Evolutionary conservation across 2,329 filamentous ascomycete genomes (phyloP).

Genomic region (Lachnellula willkommii): DNA sequence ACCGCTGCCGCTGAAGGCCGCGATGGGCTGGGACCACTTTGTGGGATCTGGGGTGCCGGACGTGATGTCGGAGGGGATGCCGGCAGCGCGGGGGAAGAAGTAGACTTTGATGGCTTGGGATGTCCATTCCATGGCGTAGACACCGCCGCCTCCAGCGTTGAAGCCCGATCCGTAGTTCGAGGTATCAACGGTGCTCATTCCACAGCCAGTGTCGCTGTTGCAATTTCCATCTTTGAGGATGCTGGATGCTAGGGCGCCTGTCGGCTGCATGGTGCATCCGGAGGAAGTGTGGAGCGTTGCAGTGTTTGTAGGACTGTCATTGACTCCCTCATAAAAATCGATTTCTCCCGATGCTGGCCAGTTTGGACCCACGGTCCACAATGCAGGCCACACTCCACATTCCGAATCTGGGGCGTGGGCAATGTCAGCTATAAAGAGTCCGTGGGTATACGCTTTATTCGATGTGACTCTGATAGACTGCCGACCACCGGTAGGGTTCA

Average conservation of each 20-base stretch:
- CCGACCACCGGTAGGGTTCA: slow-evolving; percentile 54
- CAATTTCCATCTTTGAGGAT: slow-evolving; percentile 50
- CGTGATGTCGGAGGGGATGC: slow-evolving; percentile 59
- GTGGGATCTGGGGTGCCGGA: slow-evolving; percentile 56
- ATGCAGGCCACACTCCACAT: slow-evolving; percentile 58
- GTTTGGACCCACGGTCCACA: slow-evolving; percentile 51
- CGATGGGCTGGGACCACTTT: slow-evolving; percentile 64
- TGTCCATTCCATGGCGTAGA: slow-evolving; percentile 76
- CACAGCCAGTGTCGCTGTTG: slow-evolving; percentile 55
- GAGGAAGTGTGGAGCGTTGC: slow-evolving; percentile 52
- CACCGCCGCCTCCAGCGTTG: slow-evolving; percentile 63
- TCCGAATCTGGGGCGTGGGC: slow-evolving; percentile 52
- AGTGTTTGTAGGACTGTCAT: no score
- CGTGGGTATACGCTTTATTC: slow-evolving; percentile 48
- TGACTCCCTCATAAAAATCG: no score
- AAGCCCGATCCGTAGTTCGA: slow-evolving; percentile 63
- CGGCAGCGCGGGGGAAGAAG: slow-evolving; percentile 64
- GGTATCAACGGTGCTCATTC: slow-evolving; percentile 45
- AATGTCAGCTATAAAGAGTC: slow-evolving; percentile 54
- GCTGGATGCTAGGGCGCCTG: slow-evolving; percentile 42
- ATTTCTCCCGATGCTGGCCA: slow-evolving; percentile 58
- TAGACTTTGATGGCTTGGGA: slow-evolving; percentile 66
- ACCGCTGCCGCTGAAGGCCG: slow-evolving; percentile 60
- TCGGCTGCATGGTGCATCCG: slow-evolving; percentile 53
- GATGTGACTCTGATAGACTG: slow-evolving; percentile 62